Conservation (phyloP, 306 rosid species). For the Cucurbita ficifolia region DNA sequence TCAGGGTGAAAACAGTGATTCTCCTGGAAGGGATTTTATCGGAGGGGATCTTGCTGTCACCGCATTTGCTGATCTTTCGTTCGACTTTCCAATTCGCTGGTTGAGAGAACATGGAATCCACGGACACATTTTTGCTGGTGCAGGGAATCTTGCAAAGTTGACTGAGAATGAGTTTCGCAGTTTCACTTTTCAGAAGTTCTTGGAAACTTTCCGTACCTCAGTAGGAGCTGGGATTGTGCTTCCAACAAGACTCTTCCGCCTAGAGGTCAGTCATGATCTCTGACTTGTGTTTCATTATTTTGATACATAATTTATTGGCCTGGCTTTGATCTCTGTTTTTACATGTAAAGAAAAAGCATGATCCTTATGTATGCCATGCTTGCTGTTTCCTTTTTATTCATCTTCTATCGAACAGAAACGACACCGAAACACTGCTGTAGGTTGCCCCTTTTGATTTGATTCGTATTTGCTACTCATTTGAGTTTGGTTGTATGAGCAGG, state of each 20-base stretch:
- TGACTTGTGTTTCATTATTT: not conserved
- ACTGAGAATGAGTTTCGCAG: constrained; percentile 59
- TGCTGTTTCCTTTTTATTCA: not conserved
- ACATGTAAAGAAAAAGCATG: not conserved
- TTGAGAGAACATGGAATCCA: constrained; percentile 81
- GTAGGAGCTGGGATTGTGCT: constrained; percentile 81
- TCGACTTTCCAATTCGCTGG: constrained; percentile 78
- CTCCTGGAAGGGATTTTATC: constrained; percentile 47
- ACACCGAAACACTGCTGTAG: not conserved
- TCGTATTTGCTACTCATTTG: constrained; percentile 2
- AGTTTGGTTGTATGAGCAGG: constrained; percentile 37
- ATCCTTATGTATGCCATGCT: not conserved
- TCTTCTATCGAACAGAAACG: not conserved
- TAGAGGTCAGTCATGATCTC: constrained; percentile 56
- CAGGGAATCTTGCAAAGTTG: constrained; percentile 70
- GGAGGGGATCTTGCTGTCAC: constrained; percentile 98
- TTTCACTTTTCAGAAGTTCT: constrained; percentile 51
- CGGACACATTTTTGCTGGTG: constrained; percentile 88
- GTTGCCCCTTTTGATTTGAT: not conserved
- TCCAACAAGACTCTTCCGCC: constrained; percentile 75
- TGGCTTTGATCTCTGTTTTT: not conserved
- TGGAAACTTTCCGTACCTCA: constrained; percentile 64
- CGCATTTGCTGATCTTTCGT: constrained; percentile 86
- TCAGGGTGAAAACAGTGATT: constrained; percentile 26
- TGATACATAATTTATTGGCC: not conserved